Evolutionary conservation across 2,329 filamentous ascomycete genomes (phyloP).

Genomic region (Trichoderma sp.): DNA sequence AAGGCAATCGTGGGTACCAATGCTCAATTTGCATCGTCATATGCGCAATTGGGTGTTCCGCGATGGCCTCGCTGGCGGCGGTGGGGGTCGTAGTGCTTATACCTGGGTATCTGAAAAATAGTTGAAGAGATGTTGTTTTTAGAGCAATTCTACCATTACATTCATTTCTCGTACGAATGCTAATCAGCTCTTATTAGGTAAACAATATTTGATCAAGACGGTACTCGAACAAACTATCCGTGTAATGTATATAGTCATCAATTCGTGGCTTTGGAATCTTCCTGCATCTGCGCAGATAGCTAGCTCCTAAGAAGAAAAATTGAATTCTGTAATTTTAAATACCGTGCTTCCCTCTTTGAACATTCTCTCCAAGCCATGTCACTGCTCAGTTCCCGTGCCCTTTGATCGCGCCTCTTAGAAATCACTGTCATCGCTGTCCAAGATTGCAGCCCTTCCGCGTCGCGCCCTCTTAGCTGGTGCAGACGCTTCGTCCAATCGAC

Average conservation of each 20-base stretch:
- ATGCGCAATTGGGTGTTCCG: slow-evolving; percentile 34
- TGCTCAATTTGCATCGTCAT: slow-evolving; percentile 39
- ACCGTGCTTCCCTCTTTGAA: not conserved
- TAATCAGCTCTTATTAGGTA: slow-evolving; percentile 13
- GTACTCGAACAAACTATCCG: not conserved
- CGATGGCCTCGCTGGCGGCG: slow-evolving; percentile 35
- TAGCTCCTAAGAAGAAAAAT: slow-evolving; percentile 23
- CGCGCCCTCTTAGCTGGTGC: slow-evolving; percentile 30
- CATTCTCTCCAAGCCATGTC: not conserved
- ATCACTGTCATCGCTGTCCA: slow-evolving; percentile 26
- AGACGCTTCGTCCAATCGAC: slow-evolving; percentile 10
- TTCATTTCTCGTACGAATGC: slow-evolving; percentile 5
- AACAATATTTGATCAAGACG: not conserved
- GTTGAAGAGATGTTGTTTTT: slow-evolving; percentile 27
- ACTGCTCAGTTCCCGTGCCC: not conserved
- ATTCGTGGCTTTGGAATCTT: slow-evolving; percentile 3
- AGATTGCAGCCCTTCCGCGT: slow-evolving; percentile 32
- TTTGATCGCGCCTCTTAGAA: not conserved
- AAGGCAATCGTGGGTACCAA: slow-evolving; percentile 23
- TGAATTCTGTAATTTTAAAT: not conserved
- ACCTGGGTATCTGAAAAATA: slow-evolving; percentile 49
- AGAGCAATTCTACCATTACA: not conserved
- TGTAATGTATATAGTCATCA: not conserved
- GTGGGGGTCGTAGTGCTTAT: slow-evolving; percentile 49
- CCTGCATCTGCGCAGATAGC: slow-evolving; percentile 26